Base-by-base conservation (phyloP, 192 early-diverging fungal species). In the Entomortierella beljakovae region DNA sequence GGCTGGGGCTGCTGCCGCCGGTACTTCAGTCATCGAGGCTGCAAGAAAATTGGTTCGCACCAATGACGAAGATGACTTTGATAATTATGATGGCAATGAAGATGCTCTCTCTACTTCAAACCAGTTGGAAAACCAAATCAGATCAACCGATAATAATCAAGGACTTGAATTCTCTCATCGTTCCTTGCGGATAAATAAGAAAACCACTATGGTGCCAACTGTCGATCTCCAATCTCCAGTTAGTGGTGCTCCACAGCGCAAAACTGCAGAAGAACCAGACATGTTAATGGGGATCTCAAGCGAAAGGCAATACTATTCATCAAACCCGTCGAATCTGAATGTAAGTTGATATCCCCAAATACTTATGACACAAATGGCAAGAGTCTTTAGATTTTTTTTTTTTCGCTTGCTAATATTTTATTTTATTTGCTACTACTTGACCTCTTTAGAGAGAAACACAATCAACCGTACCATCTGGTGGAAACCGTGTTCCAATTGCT, bases 11-110 rank as follows among this genome's bases (percentile, higher is more conserved):
- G 66, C 61, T 1, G 48, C 54, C 16, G 61, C 66, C 22, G 74
- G 66, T 13, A 57, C 67, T 18, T 43, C 60, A n/a, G 61, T 64
- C 26, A 53, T 63, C 31, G 60, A 66, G 6, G 61, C 74, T 4
- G 74, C 74, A 6, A 61, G 53, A 50, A 60, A 56, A 50, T 22
- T 74, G 38, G 46, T 74, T 5, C 16, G 64, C 0, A 38, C 48
- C 20, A 55, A 64, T 26, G 58, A 66, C 31, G 64, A 56, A 20
- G 28, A 50, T 31, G 33, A 48, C 23, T 6, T 32, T 38, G 10
- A 63, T 52, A 22, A 20, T 25, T 34, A 22, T 8, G 46, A 43
- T 35, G 49, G 26, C 26, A 20, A 46, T 42, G 18, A 61, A n/a
- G 23, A 26, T 20, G 3, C 20, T 29, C 28, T 61, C 11, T 46